Conservation (phyloP, 2,329 filamentous ascomycete genomes). For the Cytospora piceicola region DNA sequence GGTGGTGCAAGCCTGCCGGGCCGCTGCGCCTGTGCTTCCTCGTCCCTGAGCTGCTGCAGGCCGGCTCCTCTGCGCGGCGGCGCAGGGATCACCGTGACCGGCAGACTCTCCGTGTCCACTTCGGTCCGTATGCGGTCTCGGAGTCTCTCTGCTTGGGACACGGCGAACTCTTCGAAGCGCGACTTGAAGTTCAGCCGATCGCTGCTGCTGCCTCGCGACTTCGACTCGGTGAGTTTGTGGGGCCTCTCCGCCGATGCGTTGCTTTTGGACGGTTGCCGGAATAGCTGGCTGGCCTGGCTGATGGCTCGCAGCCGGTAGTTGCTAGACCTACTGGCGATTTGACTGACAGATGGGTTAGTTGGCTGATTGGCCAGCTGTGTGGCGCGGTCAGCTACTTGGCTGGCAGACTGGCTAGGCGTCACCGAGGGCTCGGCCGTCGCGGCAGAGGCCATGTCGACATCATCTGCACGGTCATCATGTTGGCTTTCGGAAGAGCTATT, state of each 20-base stretch:
- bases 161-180: constrained; percentile 65
- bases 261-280: constrained; percentile 32
- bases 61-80: constrained; percentile 62
- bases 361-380: constrained; percentile 2
- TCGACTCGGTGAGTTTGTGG: constrained; percentile 17
- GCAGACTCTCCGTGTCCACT: constrained; percentile 58
- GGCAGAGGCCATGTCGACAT: constrained; percentile 20
- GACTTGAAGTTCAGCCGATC: constrained; percentile 59
- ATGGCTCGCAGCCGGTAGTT: constrained; percentile 39
- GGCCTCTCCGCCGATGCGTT: constrained; percentile 23
- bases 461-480: constrained; percentile 20
- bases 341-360: constrained; percentile 4
- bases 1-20: constrained; percentile 17
- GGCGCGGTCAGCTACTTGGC: constrained; percentile 25
- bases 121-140: constrained; percentile 60
- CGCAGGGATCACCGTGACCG: constrained; percentile 64
- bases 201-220: constrained; percentile 33
- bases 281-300: constrained; percentile 38
- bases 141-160: constrained; percentile 62
- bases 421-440: constrained; percentile 29
- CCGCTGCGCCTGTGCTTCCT: constrained; percentile 46
- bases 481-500: constrained; percentile 24
- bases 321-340: constrained; percentile 26
- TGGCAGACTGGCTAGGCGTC: constrained; percentile 32
- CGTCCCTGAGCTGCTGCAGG: constrained; percentile 59